Percentiles rank a stretch among this genome's conserved stretches.
These are phyloP conservation scores for Neoboletus brunneissimus DNA, from an alignment of 768 basidiomycete species.

Conservation along the genomic window DNA sequence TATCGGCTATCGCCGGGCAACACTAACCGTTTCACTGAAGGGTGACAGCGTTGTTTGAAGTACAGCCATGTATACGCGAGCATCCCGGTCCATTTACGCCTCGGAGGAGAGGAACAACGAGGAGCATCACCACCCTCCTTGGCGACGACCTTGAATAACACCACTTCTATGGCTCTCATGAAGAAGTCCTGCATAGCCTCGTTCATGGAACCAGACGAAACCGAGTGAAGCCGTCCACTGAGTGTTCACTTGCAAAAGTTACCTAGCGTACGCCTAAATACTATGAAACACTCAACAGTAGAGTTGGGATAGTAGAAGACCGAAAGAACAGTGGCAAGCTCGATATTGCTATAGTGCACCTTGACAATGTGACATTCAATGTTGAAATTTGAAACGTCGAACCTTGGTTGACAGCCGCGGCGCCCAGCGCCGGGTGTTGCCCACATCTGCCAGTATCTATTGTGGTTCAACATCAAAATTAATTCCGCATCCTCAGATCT, in stretches of 20 bases:
- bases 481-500: background rate
- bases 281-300: too few species aligned
- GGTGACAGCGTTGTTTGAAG: too few species aligned
- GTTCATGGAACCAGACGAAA: too few species aligned
- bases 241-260: background rate
- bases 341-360: background rate
- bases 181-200: background rate
- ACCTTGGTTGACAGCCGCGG: too few species aligned
- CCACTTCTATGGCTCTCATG: too few species aligned
- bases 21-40: too few species aligned
- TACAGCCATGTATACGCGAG: background rate
- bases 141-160: background rate
- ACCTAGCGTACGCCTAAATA: too few species aligned
- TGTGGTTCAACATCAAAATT: background rate
- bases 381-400: too few species aligned
- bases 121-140: background rate
- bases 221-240: background rate
- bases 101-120: background rate
- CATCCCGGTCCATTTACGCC: background rate
- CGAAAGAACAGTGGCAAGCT: background rate
- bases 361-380: too few species aligned
- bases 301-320: background rate
- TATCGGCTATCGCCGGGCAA: too few species aligned
- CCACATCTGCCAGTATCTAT: background rate
- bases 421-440: too few species aligned